Evolutionary conservation across 2,329 filamentous ascomycete species (phyloP).

Genomic region (Penicillium sp.): DNA sequence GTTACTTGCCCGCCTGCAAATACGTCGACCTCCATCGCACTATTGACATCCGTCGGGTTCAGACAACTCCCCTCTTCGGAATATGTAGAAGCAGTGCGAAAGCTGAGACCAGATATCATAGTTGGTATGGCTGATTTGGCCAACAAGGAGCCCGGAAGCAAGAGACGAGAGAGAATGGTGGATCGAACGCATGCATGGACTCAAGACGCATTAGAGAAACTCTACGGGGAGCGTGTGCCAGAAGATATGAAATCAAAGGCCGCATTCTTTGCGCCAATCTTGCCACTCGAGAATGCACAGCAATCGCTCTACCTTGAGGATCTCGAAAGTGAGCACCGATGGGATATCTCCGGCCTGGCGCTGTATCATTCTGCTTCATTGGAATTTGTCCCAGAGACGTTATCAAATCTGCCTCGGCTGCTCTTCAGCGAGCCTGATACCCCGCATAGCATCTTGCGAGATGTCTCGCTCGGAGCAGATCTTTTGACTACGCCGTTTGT

Average conservation of each 20-base stretch:
- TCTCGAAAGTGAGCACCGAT: conserved; percentile 64
- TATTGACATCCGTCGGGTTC: conserved; percentile 88
- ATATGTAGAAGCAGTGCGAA: conserved; percentile 66
- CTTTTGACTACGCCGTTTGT: conserved; percentile 77
- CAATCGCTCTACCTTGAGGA: conserved; percentile 80
- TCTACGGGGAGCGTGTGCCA: conserved; percentile 38
- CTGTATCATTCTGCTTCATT: conserved; percentile 75
- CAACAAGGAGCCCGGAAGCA: conserved; percentile 63
- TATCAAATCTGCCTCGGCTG: conserved; percentile 70
- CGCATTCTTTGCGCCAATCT: conserved; percentile 67
- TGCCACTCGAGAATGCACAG: conserved; percentile 72
- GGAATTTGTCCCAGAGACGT: conserved; percentile 62
- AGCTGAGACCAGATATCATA: conserved; percentile 77
- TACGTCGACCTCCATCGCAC: conserved; percentile 68
- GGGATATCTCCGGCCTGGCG: conserved; percentile 68
- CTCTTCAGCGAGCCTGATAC: conserved; percentile 69
- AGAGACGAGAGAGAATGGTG: conserved; percentile 79
- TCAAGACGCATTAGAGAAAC: conserved; percentile 61
- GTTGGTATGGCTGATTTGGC: conserved; percentile 74
- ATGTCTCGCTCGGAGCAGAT: conserved; percentile 77
- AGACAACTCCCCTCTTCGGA: conserved; percentile 67
- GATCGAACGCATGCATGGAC: conserved; percentile 85
- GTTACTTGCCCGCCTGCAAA: conserved; percentile 70
- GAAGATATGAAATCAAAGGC: conserved; percentile 26
- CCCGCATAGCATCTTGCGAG: conserved; percentile 76